These are phyloP conservation scores for Fusarium sp. DNA, from an alignment of 2,329 filamentous ascomycete genomes.

Conservation along the genomic window DNA sequence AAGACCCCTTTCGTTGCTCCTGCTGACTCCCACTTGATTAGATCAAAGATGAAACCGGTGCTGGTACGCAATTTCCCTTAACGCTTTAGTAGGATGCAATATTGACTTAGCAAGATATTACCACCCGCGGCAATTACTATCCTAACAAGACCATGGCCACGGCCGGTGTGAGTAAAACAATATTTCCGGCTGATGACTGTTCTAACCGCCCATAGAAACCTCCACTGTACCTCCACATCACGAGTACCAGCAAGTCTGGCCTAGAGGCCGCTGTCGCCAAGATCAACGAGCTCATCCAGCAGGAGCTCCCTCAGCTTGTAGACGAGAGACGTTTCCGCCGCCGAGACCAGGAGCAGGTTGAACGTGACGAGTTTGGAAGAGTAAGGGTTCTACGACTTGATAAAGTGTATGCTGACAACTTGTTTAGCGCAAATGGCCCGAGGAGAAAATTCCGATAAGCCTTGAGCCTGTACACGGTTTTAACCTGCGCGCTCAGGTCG, in stretches of 20 bases:
- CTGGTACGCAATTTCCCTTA: constrained; percentile 80
- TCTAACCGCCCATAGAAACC: constrained; percentile 72
- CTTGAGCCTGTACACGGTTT: constrained; percentile 94
- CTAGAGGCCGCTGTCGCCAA: constrained; percentile 87
- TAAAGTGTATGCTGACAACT: constrained; percentile 24
- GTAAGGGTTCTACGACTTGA: constrained; percentile 63
- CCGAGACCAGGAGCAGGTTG: constrained; percentile 81
- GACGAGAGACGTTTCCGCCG: constrained; percentile 93
- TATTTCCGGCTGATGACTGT: neutral
- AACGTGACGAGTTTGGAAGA: constrained; percentile 90
- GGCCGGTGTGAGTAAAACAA: constrained; percentile 75
- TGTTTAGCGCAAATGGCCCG: constrained; percentile 95
- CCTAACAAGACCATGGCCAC: constrained; percentile 98
- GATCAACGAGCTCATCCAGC: constrained; percentile 95
- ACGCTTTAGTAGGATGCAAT: constrained; percentile 58
- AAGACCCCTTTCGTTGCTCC: constrained; percentile 79
- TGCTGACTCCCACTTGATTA: constrained; percentile 97
- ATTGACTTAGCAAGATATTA: constrained; percentile 87
- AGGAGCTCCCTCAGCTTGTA: constrained; percentile 93
- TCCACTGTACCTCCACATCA: constrained; percentile 93
- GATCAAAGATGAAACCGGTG: constrained; percentile 99
- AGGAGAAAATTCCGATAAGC: constrained; percentile 91
- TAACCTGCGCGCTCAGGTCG: constrained; percentile 94
- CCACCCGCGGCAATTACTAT: constrained; percentile 94
- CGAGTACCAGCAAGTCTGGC: constrained; percentile 90